Percentiles rank a stretch among this genome's conserved stretches.
Evolutionary conservation across 2,329 filamentous ascomycete genomes (phyloP).

Genomic region (Apiospora arundinis): DNA sequence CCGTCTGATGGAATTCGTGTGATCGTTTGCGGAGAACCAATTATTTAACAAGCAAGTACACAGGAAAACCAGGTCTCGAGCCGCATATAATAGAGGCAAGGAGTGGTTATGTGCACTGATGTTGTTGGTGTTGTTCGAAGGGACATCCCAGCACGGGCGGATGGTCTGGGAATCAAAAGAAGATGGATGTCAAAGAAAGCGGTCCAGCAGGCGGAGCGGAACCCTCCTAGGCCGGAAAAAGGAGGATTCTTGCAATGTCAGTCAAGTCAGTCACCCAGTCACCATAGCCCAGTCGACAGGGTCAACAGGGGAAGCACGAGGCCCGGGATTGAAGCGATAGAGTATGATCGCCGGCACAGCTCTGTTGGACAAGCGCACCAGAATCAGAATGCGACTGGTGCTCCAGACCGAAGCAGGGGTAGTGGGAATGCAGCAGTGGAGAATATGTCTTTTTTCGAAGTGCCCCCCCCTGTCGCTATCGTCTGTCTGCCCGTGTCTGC

Average conservation of each 20-base stretch:
- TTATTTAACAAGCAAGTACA: background rate
- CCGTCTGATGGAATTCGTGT: background rate
- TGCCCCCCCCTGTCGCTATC: background rate
- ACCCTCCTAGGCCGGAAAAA: slow-evolving; percentile 9
- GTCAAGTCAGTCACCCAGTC: background rate
- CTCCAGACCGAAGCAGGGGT: background rate
- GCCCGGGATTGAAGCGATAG: slow-evolving; percentile 14
- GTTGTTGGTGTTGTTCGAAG: slow-evolving; percentile 7
- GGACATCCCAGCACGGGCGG: background rate
- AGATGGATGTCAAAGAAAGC: background rate
- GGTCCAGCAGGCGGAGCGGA: background rate
- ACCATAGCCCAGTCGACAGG: background rate
- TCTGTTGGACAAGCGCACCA: slow-evolving; percentile 16
- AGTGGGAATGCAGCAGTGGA: background rate
- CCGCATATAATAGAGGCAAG: slow-evolving; percentile 12
- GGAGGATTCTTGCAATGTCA: background rate
- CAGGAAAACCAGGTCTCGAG: background rate
- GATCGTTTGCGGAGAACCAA: slow-evolving; percentile 10
- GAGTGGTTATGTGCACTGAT: slow-evolving; percentile 7
- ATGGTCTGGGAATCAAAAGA: slow-evolving; percentile 12
- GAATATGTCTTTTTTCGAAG: background rate
- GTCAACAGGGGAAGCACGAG: slow-evolving; percentile 15
- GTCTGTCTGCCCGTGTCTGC: background rate
- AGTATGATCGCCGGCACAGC: slow-evolving; percentile 17
- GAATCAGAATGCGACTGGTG: slow-evolving; percentile 4